Evolutionary conservation across 2,329 filamentous ascomycete species (phyloP), one percentile per base, ranked within the genome.

Genomic region (Sclerotiophoma versabilis): DNA sequence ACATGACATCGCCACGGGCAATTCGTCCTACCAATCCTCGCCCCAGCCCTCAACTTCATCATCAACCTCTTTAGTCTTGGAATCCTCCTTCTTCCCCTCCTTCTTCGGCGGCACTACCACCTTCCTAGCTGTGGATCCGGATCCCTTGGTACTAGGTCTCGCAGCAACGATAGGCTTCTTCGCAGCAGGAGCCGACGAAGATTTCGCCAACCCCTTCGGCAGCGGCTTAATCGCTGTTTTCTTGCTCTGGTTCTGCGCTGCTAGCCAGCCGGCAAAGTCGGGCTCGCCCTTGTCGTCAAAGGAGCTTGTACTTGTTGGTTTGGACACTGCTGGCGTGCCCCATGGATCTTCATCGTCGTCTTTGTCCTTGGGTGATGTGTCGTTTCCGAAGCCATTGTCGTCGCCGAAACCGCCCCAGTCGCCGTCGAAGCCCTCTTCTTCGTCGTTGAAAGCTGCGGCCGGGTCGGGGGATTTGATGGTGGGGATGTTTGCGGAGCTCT

Each of bases 191-290:
- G 55, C 37, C 12, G 57, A 49, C 2, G 84, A 68, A 4, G 44
- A 27, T 75, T 96, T 96, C 1, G 81, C 77, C 22, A 98, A 73
- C 0, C 93, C 93, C 76, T 96, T 99, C 0, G 93, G 93, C 49
- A 98, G 72, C 2, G 88, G 79, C 62, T 90, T 95, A 64, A 82
- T 83, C 1, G 50, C 71, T 46, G 54, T 74, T 67, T 82, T 82
- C 78, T 96, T 97, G 59, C 89, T 85, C 59, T 88, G 83, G 5
- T 89, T 86, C 72, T 97, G 92, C 11, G 93, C 92, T 11, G 91
- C 92, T 19, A 98, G 76, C 93, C 95, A 98, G 5, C 92, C 93
- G 5, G 92, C 93, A 75, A 99, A 98, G 74, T 98, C 95, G 0
- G 93, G 93, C 73, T 99, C 93, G 2, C 88, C 87, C 22, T 90